A percentile compares a stretch with the other conserved stretches of the same genome.
Conservation (phyloP, 139 green algal species). For the Gonium pectorale region DNA sequence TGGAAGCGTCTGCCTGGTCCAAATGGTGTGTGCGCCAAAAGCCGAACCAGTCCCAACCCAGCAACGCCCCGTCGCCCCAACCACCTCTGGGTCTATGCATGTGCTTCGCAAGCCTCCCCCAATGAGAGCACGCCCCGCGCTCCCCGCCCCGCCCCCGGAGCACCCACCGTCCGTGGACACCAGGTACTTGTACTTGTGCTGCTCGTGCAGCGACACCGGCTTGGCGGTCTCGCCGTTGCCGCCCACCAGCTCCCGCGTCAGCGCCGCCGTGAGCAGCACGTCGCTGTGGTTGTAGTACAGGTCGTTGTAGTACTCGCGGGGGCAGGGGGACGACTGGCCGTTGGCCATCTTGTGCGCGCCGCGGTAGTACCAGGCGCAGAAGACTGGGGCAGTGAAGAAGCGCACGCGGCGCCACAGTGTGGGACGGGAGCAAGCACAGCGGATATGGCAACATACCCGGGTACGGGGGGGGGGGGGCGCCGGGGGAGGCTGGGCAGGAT, state of each 20-base stretch:
- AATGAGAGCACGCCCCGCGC: too few species aligned
- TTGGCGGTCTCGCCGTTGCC: neutral
- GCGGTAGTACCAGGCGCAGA: conserved; percentile 42
- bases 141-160: neutral
- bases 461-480: too few species aligned
- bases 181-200: conserved; percentile 31
- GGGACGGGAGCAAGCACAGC: too few species aligned
- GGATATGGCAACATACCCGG: too few species aligned
- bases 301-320: conserved; percentile 15
- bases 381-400: neutral
- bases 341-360: neutral
- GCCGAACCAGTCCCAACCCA: too few species aligned
- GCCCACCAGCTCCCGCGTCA: neutral
- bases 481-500: too few species aligned
- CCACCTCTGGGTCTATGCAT: too few species aligned
- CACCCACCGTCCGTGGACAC: conserved; percentile 35
- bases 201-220: conserved; percentile 9
- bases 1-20: too few species aligned
- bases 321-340: conserved; percentile 23
- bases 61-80: too few species aligned
- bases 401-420: too few species aligned
- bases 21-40: too few species aligned
- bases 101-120: too few species aligned
- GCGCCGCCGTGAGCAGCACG: conserved; percentile 14
- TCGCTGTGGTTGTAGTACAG: conserved; percentile 29